phyloP scores from a whole-genome alignment of 768 basidiomycete genomes.

The Xerocomellus dryophilus region DNA sequence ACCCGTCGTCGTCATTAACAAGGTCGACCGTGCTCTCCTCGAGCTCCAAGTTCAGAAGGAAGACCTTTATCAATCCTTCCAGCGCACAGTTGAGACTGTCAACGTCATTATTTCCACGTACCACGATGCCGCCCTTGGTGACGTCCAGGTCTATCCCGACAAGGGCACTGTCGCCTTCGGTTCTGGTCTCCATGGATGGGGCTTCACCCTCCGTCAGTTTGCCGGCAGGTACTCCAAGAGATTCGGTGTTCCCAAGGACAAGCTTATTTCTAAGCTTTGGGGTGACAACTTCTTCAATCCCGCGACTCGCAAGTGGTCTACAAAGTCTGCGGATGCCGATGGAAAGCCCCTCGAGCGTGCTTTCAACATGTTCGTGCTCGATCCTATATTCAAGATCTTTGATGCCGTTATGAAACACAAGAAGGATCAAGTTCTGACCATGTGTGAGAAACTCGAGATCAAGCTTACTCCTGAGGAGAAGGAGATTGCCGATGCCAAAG shows the following conservation, averaged over 20 bases:
- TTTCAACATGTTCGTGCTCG: conserved; percentile 97
- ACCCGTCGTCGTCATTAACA: conserved; percentile 99
- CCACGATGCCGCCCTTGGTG: conserved; percentile 89
- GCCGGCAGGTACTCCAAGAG: conserved; percentile 93
- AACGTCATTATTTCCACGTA: conserved; percentile 99
- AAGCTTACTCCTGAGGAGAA: conserved; percentile 85
- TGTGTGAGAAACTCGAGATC: conserved; percentile 96
- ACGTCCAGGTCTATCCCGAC: conserved; percentile 98
- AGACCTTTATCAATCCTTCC: conserved; percentile 96
- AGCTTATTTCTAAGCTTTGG: conserved; percentile 98
- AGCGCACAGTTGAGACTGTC: conserved; percentile 93
- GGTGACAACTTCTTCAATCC: conserved; percentile 99
- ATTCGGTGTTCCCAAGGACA: conserved; percentile 98
- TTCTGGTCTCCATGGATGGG: conserved; percentile 99
- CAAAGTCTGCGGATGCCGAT: conserved; percentile 66
- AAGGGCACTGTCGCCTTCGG: conserved; percentile 98
- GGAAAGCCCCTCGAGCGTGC: conserved; percentile 96
- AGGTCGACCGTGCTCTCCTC: conserved; percentile 98
- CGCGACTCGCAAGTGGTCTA: conserved; percentile 93
- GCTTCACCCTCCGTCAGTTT: conserved; percentile 98
- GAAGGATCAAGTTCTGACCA: conserved; percentile 77
- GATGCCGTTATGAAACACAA: conserved; percentile 99
- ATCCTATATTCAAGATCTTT: conserved; percentile 99
- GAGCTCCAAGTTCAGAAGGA: conserved; percentile 98
- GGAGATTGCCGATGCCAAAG: conserved; percentile 86